These are phyloP conservation scores for Lyophyllum atratum DNA, from an alignment of 768 basidiomycete species.

Conservation along the genomic window DNA sequence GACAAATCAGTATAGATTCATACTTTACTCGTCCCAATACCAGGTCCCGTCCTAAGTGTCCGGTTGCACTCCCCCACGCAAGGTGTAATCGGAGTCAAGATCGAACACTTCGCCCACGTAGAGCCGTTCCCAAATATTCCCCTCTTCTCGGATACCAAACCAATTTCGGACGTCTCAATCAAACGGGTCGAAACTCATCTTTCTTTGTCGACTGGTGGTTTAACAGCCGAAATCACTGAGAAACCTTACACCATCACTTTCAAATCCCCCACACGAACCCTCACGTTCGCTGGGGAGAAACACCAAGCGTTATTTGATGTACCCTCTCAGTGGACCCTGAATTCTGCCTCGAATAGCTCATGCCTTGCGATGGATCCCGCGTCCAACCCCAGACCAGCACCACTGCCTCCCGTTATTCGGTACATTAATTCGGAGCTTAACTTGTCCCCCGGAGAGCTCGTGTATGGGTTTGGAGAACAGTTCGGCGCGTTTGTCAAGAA, in stretches of 20 bases:
- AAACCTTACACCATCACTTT: conserved; percentile 67
- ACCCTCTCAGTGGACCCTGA: conserved; percentile 52
- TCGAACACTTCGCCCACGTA: conserved; percentile 51
- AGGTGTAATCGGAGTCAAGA: conserved; percentile 56
- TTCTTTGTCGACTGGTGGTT: conserved; percentile 45
- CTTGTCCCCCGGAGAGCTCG: conserved; percentile 66
- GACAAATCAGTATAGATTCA: background rate
- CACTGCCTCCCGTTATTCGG: conserved; percentile 42
- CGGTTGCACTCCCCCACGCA: conserved; percentile 57
- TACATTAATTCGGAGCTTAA: conserved; percentile 63
- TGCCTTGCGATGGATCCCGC: conserved; percentile 57
- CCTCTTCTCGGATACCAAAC: conserved; percentile 62
- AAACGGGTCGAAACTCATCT: conserved; percentile 29
- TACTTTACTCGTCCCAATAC: conserved; percentile 13
- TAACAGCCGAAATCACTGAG: conserved; percentile 56
- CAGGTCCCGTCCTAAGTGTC: conserved; percentile 52
- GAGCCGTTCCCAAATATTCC: conserved; percentile 50
- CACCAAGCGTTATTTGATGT: conserved; percentile 60
- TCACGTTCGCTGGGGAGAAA: conserved; percentile 54
- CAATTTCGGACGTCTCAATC: conserved; percentile 45
- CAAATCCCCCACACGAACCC: conserved; percentile 46
- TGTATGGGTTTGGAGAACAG: conserved; percentile 77
- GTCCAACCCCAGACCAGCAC: conserved; percentile 54
- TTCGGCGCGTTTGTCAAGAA: conserved; percentile 79
- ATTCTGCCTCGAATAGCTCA: conserved; percentile 54